Conservation (phyloP, 352 stramenopile species). For the Phytophthora tubulina region DNA sequence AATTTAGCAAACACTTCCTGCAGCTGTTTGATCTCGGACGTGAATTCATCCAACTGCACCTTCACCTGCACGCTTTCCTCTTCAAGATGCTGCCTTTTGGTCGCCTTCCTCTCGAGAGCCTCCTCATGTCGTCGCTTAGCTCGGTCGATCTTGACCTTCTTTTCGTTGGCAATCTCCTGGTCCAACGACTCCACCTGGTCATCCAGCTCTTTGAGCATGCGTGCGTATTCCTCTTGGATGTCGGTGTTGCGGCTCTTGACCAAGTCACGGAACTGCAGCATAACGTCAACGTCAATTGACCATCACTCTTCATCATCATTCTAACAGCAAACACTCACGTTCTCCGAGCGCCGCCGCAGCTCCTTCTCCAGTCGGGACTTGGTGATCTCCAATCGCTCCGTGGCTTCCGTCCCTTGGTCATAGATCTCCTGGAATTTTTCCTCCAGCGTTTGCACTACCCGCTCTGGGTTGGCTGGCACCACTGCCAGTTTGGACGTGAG, state of each 20-base stretch:
- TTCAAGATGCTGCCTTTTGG: constrained; percentile 43
- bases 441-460: constrained; percentile 43
- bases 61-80: constrained; percentile 48
- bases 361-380: constrained; percentile 78
- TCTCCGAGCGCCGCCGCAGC: constrained; percentile 62
- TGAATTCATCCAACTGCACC: constrained; percentile 54
- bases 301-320: not conserved
- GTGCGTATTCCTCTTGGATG: constrained; percentile 80
- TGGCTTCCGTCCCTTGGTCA: constrained; percentile 63
- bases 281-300: not conserved
- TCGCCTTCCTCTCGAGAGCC: constrained; percentile 33
- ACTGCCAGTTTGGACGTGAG: constrained; percentile 74
- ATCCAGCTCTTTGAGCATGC: constrained; percentile 79
- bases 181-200: constrained; percentile 63
- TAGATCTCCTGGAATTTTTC: constrained; percentile 69
- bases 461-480: constrained; percentile 48
- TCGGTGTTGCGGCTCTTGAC: constrained; percentile 77
- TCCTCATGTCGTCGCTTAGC: constrained; percentile 52
- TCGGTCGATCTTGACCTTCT: constrained; percentile 27
- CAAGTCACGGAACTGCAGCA: constrained; percentile 63
- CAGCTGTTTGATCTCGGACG: constrained; percentile 56
- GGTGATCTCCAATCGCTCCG: constrained; percentile 71
- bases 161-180: constrained; percentile 62
- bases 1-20: constrained; percentile 62
- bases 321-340: constrained; percentile 12